These are phyloP conservation scores for Colletotrichum sp. DNA, from an alignment of 2,329 filamentous ascomycete species.

Conservation along the genomic window DNA sequence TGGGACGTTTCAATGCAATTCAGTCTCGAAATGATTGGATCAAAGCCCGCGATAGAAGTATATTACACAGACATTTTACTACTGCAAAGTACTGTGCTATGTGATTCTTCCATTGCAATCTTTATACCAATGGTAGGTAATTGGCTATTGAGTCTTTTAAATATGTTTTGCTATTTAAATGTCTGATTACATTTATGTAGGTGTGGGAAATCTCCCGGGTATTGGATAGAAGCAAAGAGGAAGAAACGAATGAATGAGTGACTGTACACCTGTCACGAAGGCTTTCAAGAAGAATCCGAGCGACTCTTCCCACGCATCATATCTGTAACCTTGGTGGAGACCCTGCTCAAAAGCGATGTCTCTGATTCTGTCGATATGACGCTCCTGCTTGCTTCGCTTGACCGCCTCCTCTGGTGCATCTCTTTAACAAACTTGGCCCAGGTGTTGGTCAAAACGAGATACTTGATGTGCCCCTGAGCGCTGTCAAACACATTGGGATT, in stretches of 20 bases:
- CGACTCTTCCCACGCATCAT: background rate
- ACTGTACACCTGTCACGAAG: background rate
- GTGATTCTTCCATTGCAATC: background rate
- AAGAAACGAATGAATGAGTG: background rate
- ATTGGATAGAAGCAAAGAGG: background rate
- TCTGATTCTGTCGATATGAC: constrained; percentile 16
- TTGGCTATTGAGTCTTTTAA: background rate
- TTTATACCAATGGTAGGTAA: background rate
- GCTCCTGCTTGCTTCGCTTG: constrained; percentile 25
- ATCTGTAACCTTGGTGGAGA: constrained; percentile 8
- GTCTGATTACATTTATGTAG: background rate
- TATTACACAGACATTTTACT: background rate
- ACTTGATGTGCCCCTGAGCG: constrained; percentile 66
- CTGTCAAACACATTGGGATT: constrained; percentile 60
- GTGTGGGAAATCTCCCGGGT: background rate
- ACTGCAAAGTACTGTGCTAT: background rate
- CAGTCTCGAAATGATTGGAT: background rate
- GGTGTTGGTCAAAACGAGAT: constrained; percentile 71
- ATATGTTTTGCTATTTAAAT: background rate
- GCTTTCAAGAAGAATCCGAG: background rate
- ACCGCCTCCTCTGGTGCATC: constrained; percentile 23
- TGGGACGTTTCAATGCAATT: background rate
- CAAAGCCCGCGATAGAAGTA: background rate
- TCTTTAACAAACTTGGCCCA: constrained; percentile 64
- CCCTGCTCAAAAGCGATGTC: constrained; percentile 21